Evolutionary conservation across 306 rosid genomes (phyloP).

Genomic region (Myrica gale): DNA sequence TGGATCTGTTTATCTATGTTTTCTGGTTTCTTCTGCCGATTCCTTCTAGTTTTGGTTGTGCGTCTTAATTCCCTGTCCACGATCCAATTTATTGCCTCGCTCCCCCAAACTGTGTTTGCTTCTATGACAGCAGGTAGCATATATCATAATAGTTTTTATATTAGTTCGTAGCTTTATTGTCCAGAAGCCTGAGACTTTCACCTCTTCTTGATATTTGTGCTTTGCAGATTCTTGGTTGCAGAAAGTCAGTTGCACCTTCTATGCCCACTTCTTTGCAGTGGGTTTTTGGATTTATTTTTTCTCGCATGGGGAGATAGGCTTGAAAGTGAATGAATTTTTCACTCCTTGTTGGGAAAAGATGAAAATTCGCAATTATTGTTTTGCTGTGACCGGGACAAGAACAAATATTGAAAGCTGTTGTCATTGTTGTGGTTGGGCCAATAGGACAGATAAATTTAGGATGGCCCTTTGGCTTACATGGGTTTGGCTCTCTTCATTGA

Average conservation of each 20-base stretch:
- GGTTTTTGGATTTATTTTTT: slow-evolving; percentile 40
- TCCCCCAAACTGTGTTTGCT: slow-evolving; percentile 28
- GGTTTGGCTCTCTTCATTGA: slow-evolving; percentile 5
- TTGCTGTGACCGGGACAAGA: background rate
- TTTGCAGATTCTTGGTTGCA: slow-evolving; percentile 18
- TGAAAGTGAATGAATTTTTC: slow-evolving; percentile 35
- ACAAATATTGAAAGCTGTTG: background rate
- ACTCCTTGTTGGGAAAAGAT: slow-evolving; percentile 36
- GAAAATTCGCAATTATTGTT: background rate
- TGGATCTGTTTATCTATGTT: slow-evolving; percentile 3
- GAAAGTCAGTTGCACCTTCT: slow-evolving; percentile 10
- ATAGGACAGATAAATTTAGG: background rate
- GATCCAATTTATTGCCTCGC: slow-evolving; percentile 38
- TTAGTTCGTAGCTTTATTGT: slow-evolving; percentile 39
- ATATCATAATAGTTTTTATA: slow-evolving; percentile 11
- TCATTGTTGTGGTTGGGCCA: background rate
- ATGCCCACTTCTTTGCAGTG: slow-evolving; percentile 40
- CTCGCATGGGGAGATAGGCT: slow-evolving; percentile 38
- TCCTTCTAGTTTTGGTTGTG: slow-evolving; percentile 31
- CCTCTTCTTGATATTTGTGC: background rate
- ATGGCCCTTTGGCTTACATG: background rate
- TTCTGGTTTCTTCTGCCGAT: slow-evolving; percentile 39
- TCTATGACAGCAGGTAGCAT: slow-evolving; percentile 29
- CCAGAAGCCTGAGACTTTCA: slow-evolving; percentile 22
- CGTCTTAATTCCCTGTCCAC: slow-evolving; percentile 36